Conservation (phyloP, 345 rosid genomes). For the Eucalyptus decipiens region DNA sequence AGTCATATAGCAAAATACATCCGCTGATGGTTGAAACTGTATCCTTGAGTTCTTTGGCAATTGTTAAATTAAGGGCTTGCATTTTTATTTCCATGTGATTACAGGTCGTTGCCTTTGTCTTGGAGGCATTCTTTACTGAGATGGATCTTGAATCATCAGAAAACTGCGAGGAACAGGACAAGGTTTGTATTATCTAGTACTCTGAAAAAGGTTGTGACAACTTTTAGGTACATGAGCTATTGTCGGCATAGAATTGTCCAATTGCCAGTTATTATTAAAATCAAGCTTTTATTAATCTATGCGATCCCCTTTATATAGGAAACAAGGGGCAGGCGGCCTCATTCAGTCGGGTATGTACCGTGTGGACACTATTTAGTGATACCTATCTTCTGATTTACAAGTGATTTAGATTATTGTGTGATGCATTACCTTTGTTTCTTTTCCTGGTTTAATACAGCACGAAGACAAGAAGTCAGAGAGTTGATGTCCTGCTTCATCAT, state of each 20-base stretch:
- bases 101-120: constrained; percentile 93
- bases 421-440: not conserved
- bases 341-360: constrained; percentile 53
- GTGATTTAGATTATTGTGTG: not conserved
- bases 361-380: not conserved
- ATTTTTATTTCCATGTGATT: constrained; percentile 1
- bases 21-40: not conserved
- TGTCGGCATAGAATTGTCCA: not conserved
- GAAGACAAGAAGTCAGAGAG: constrained; percentile 80
- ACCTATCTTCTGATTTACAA: not conserved
- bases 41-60: not conserved
- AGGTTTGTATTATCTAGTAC: constrained; percentile 20
- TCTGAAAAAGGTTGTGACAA: too few relatives aligned
- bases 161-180: constrained; percentile 24
- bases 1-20: not conserved
- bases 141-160: constrained; percentile 73
- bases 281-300: not conserved
- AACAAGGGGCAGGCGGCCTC: not conserved
- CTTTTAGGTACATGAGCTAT: not conserved
- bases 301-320: not conserved
- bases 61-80: not conserved
- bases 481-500: constrained; percentile 84
- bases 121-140: constrained; percentile 97
- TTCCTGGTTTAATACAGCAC: constrained; percentile 31
- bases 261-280: not conserved